Evolutionary conservation across 495 filamentous ascomycete species (phyloP), one percentile per base, ranked within the genome.

Genomic region (Neurospora hispaniola): DNA sequence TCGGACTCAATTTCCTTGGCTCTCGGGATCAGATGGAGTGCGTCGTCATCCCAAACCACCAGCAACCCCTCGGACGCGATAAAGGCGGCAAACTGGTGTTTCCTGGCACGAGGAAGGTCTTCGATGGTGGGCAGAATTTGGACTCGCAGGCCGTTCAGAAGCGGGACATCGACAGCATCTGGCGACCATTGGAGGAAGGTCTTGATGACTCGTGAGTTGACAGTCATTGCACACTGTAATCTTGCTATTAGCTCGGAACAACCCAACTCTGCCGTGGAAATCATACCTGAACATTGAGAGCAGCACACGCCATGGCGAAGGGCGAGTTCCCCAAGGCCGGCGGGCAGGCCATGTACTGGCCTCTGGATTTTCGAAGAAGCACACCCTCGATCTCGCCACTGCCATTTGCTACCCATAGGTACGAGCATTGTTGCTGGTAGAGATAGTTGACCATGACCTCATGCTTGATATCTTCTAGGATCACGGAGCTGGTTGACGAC

Each of bases 371-470:
- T 73, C 91, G 86, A 20, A 94, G 76, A 27, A 94, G 79, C 18
- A 93, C 90, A 73, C 92, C 92, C 78, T 94, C 91, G 27, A 89
- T 80, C 75, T 90, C 86, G 3, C 88, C 89, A 69, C 84, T 88
- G 38, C 86, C 86, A 74, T 92, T 89, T 42, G 86, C 87, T 12
- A 92, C 87, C 92, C 92, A 94, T 42, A 93, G 82, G 71, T 88
- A 85, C 16, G 86, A 84, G 70, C 88, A 91, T 80, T 92, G 90
- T 78, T 93, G 91, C 76, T 94, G 92, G 80, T 91, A 92, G 35
- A 94, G 84, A 75, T 91, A 93, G 77, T 91, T 93, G 48, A 91
- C 91, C 91, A 94, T 94, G 71, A 94, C 89, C 77, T 93, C 91
- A 78, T 92, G 91, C 77, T 92, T 93, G 78, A 94, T 92, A 74